Percentiles rank a stretch among this genome's conserved stretches.
These are phyloP conservation scores for Lanmaoa rubissima DNA, from an alignment of 768 basidiomycete species.

Conservation along the genomic window DNA sequence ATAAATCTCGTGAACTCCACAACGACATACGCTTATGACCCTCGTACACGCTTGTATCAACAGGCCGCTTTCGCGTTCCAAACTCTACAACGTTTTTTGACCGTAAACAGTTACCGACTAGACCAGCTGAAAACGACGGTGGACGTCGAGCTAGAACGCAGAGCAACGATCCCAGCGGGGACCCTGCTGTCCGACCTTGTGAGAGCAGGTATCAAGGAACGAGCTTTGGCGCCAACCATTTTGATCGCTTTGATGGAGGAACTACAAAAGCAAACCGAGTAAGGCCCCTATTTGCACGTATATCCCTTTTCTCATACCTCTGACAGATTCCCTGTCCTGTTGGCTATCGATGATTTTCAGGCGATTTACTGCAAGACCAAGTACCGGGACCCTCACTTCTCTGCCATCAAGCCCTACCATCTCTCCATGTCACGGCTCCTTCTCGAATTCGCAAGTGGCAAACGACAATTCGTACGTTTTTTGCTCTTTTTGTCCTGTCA, in stretches of 20 bases:
- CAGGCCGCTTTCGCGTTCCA: constrained; percentile 67
- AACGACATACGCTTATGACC: constrained; percentile 69
- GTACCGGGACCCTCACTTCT: constrained; percentile 76
- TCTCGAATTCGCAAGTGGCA: constrained; percentile 76
- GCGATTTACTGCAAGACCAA: constrained; percentile 63
- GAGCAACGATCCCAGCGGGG: constrained; percentile 44
- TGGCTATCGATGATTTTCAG: constrained; percentile 90
- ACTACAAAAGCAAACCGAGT: constrained; percentile 66
- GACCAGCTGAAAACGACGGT: constrained; percentile 39
- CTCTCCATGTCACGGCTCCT: constrained; percentile 75
- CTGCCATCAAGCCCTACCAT: constrained; percentile 68
- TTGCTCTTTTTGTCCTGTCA: too few relatives aligned
- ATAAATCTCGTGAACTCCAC: constrained; percentile 71
- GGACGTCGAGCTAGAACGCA: constrained; percentile 47
- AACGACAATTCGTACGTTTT: constrained; percentile 58
- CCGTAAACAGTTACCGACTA: constrained; percentile 54
- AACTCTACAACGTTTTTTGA: constrained; percentile 58
- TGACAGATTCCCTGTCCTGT: constrained; percentile 67
- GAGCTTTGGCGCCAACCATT: constrained; percentile 50
- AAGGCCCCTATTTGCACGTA: constrained; percentile 18
- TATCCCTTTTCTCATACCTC: neutral
- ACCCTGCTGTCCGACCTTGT: constrained; percentile 55
- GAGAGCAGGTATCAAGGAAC: constrained; percentile 54
- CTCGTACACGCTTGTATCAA: constrained; percentile 71
- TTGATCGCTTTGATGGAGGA: constrained; percentile 59